Conservation (phyloP, 768 basidiomycete genomes). For the Mrakia blollopis region DNA sequence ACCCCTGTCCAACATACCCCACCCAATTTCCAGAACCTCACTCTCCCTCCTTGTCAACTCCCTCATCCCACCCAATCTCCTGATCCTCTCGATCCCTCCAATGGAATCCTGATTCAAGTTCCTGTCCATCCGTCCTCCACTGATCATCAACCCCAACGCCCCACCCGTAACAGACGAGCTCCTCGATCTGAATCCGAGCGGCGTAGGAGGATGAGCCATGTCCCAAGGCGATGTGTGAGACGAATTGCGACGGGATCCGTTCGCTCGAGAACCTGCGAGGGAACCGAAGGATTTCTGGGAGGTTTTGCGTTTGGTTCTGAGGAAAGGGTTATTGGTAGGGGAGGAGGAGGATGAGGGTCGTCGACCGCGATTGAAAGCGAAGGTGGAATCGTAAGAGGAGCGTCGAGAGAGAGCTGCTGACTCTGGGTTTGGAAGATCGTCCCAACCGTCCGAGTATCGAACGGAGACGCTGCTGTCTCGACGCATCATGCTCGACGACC, state of each 20-base stretch:
- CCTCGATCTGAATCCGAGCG: neutral
- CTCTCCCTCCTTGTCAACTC: constrained; percentile 14
- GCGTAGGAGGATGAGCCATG: neutral
- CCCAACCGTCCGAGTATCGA: constrained; percentile 16
- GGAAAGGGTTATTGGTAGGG: neutral
- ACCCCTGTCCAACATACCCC: neutral
- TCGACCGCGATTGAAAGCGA: constrained; percentile 14
- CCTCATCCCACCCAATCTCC: constrained; percentile 3
- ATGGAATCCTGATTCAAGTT: constrained; percentile 1
- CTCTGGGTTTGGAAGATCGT: neutral
- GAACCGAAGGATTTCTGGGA: neutral
- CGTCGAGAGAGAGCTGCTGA: neutral
- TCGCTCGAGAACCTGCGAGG: neutral
- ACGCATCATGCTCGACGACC: neutral
- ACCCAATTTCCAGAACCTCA: neutral
- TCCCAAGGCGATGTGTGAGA: neutral
- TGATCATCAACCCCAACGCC: constrained; percentile 5
- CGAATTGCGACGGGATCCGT: neutral
- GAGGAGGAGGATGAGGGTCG: neutral
- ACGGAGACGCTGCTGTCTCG: constrained; percentile 3
- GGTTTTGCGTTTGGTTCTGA: neutral
- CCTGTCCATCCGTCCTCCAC: neutral
- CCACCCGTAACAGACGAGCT: neutral
- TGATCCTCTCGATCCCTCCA: neutral
- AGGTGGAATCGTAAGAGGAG: constrained; percentile 21